phyloP scores from a whole-genome alignment of 2,329 filamentous ascomycete genomes.

The Plectosphaerella cucumerina region DNA sequence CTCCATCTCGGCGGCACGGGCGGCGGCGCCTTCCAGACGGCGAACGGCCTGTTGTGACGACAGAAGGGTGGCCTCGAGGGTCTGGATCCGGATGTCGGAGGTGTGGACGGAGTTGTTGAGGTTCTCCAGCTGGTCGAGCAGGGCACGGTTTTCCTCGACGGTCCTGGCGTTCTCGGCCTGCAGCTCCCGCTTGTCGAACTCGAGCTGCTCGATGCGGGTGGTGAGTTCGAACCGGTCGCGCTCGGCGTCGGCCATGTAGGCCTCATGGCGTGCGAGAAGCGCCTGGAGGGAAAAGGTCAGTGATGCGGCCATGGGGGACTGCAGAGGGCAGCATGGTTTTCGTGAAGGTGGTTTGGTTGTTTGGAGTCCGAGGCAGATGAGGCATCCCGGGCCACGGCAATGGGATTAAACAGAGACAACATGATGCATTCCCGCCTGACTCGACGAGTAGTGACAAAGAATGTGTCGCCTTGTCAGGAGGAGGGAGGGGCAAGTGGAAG shows the following conservation, averaged over 20 bases:
- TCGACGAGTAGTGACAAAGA: neutral
- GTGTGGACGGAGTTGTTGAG: conserved; percentile 76
- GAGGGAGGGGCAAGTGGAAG: conserved; percentile 6
- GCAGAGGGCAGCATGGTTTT: neutral
- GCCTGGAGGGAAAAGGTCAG: conserved; percentile 80
- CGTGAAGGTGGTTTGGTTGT: neutral
- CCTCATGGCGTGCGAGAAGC: conserved; percentile 85
- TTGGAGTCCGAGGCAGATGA: neutral
- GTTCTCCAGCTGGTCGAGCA: conserved; percentile 80
- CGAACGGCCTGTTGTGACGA: conserved; percentile 75
- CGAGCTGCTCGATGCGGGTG: conserved; percentile 69
- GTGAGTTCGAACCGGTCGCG: conserved; percentile 73
- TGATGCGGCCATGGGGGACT: conserved; percentile 33
- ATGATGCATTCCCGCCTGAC: conserved; percentile 1
- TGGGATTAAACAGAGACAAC: neutral
- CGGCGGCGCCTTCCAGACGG: conserved; percentile 67
- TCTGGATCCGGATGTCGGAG: conserved; percentile 75
- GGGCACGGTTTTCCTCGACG: conserved; percentile 75
- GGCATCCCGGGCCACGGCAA: neutral
- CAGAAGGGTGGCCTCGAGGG: conserved; percentile 70
- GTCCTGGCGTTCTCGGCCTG: conserved; percentile 73
- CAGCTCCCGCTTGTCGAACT: conserved; percentile 67
- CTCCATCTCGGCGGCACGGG: conserved; percentile 75
- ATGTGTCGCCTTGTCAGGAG: conserved; percentile 1
- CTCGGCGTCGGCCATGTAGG: conserved; percentile 90